Conservation (phyloP, 2,329 filamentous ascomycete genomes). For the Ophiostoma tasmaniense region DNA sequence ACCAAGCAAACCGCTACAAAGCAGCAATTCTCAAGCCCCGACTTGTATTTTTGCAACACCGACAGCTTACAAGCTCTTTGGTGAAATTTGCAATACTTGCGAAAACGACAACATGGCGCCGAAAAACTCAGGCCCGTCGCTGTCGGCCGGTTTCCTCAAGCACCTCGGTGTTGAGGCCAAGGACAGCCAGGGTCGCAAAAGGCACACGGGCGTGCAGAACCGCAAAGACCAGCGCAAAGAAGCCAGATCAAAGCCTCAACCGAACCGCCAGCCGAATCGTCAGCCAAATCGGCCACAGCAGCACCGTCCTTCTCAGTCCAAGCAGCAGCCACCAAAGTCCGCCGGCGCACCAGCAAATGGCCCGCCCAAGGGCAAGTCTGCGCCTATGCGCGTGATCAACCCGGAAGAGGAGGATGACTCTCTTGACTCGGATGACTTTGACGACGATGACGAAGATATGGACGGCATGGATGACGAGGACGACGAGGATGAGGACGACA, state of each 20-base stretch:
- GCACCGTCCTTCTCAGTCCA: neutral
- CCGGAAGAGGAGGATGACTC: conserved; percentile 13
- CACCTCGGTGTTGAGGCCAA: conserved; percentile 29
- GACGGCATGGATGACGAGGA: conserved; percentile 20
- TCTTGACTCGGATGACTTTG: conserved; percentile 12
- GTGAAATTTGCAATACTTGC: neutral
- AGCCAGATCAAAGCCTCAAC: conserved; percentile 48
- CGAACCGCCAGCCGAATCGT: neutral
- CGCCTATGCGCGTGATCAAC: conserved; percentile 3
- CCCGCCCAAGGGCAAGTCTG: neutral
- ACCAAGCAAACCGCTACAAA: neutral
- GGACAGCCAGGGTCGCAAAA: conserved; percentile 8
- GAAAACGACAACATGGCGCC: conserved; percentile 12
- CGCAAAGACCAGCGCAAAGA: conserved; percentile 43
- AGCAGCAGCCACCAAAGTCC: neutral
- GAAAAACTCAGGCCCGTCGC: conserved; percentile 13
- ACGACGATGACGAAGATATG: conserved; percentile 20
- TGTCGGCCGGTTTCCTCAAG: conserved; percentile 25
- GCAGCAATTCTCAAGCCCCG: neutral
- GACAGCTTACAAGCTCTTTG: neutral
- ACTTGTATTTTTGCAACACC: neutral
- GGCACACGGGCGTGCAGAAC: conserved; percentile 8
- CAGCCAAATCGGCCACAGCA: neutral
- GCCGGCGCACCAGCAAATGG: neutral
- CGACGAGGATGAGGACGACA: conserved; percentile 22